Base-by-base conservation (phyloP, 306 rosid genomes). In the Ochetophila trinervis region DNA sequence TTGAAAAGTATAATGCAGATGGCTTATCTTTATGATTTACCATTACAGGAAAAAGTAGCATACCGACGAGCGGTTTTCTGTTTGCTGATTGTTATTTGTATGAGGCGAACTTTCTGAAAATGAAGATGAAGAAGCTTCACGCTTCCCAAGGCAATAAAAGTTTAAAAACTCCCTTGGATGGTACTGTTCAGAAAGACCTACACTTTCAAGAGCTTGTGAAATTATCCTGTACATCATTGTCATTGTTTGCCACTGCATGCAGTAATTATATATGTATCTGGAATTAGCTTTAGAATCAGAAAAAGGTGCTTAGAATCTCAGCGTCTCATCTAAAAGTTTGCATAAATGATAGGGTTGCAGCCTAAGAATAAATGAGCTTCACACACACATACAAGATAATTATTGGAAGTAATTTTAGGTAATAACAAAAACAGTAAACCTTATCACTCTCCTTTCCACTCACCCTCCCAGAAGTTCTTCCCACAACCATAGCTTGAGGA, bases 91-190 rank as follows among this genome's bases (percentile, higher is more conserved):
- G 32, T 27, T 2, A 45, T 5, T 50, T 22, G 50, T 20, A 35
- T 55, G 11, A 30, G 79, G 8, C 22, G 75, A 18, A 42, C 10
- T 3, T 45, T 64, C 37, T 2, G 53, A 5, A 52, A 55, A 27
- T 37, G 75, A 57, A 57, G 65, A 20, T 1, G 50, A 1, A 32
- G 32, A 57, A 59, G 69, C 60, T 68, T 85, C 95, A 27, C 85
- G 82, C 53, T 72, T 85, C 42, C 95, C 95, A 52, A 85, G 91
- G 71, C 95, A 88, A 49, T 80, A 85, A 75, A 88, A 88, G 50
- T 79, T 88, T 50, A 88, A 76, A 79, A 74, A 88, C 79, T 88
- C 91, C 52, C 65, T 84, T 11, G 95, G 91, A 79, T 85, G 87
- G 62, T 59, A 74, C 52, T 34, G 5, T 53, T 74, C 62, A 2